Base-by-base conservation (phyloP, 75 land plant species). In the Sequoia sempervirens region DNA sequence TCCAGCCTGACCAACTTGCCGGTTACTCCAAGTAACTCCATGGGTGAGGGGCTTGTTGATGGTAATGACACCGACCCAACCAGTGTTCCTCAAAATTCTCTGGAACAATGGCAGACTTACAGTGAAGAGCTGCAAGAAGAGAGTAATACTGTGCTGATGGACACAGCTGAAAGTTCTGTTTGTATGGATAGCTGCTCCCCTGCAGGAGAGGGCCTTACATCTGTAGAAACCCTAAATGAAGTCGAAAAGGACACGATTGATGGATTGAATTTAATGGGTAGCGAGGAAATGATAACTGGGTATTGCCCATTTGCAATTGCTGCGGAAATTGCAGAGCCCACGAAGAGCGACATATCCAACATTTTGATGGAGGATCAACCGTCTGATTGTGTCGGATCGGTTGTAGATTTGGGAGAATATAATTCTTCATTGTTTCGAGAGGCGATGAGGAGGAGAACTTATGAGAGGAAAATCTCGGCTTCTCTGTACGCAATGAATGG, bases 401-500 rank as follows among this genome's bases (percentile, higher is more conserved):
- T 26, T 2, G 79, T 72, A 66, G 50, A 2, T 9, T 81, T 52
- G 40, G 58, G 12, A 50, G 84, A 34, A 2, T 87, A 88, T 11
- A 87, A 90, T 61, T 85, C 86, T 5, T 64, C 85, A 54, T 50
- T 84, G 85, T 69, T 86, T 36, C 81, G 82, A 78, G 86, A 75
- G 32, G 85, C 86, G 1, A 84, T 87, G 91, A 90, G 87, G 61
- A 88, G 84, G 81, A 87, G 87, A 89, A 84, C 52, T 45, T 90
- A 90, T 53, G 91, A 90, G 80, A 58, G 91, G 84, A 87, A 86
- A 68, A 54, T 88, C 80, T 90, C 91, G 52, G 91, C 91, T 37
- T 88, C 89, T 68, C 85, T 90, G 0, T 90, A 90, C 83, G 89
- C 91, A 11, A 81, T 90, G 72, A 88, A 86, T 83, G 91, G 89